These are phyloP conservation scores for Neurospora crassa DNA, from an alignment of 2,329 filamentous ascomycete species.

Conservation along the genomic window DNA sequence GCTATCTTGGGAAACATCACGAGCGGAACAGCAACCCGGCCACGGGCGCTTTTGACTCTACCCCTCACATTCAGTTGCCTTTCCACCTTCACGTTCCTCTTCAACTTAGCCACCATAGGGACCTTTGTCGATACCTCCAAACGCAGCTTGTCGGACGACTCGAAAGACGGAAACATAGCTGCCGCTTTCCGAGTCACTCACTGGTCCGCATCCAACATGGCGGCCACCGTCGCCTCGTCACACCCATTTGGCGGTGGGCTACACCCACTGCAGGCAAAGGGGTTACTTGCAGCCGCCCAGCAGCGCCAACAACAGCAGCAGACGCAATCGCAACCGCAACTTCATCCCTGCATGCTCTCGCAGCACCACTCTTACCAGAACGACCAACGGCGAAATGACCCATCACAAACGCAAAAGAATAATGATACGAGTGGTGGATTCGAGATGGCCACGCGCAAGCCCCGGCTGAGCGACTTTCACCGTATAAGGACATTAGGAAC, in stretches of 20 bases:
- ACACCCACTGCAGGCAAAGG: slow-evolving; percentile 17
- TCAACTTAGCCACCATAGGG: background rate
- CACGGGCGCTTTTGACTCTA: background rate
- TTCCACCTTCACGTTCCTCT: background rate
- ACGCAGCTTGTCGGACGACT: background rate
- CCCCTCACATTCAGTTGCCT: background rate
- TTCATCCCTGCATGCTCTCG: slow-evolving; percentile 2
- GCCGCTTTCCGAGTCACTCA: background rate
- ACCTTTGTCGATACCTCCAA: background rate
- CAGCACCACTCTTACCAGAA: background rate
- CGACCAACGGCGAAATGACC: background rate
- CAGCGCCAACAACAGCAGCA: slow-evolving; percentile 7
- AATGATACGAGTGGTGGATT: slow-evolving; percentile 12
- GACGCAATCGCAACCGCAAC: slow-evolving; percentile 12
- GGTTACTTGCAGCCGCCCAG: slow-evolving; percentile 8
- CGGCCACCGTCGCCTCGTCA: slow-evolving; percentile 19
- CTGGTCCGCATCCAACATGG: slow-evolving; percentile 10
- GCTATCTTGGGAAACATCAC: background rate
- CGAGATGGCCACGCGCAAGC: slow-evolving; percentile 16
- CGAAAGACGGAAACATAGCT: background rate
- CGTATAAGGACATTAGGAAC: slow-evolving; percentile 69
- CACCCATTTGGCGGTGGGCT: slow-evolving; percentile 16
- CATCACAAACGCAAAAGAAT: slow-evolving; percentile 4
- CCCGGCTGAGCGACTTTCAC: slow-evolving; percentile 53
- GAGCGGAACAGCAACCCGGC: background rate